Evolutionary conservation across 805 yeast species (phyloP), one percentile per base, ranked within the genome.

Genomic region (Metschnikowia drakensbergensis): DNA sequence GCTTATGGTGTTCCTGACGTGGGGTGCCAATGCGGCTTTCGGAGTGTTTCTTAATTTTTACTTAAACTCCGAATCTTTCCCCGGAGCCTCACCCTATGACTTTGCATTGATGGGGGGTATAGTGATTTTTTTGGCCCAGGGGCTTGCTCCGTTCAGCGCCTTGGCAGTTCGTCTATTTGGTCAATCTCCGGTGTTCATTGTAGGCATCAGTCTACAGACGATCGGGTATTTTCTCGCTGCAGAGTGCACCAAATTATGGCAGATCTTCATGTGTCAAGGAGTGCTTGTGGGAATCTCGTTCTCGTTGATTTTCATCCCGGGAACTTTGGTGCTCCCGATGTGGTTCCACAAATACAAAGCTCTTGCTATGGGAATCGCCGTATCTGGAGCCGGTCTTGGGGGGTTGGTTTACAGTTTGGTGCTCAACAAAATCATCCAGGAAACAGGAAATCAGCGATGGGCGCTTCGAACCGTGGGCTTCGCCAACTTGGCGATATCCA

Each of bases 71-170:
- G 53, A 50, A 28, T 17, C 72, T 0, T 84, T 81, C 52, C 69
- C 71, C 0, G 86, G 83, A 1, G 83, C 86, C 0, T 61, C 76
- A 0, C 75, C 75, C 45, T 65, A 79, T 48, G 86, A 82, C 49
- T 86, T 75, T 63, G 87, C 88, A 10, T 67, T 80, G 37, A 75
- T 86, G 54, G 88, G 90, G 0, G 91, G 92, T 3, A 58, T 85
- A 5, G 77, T 84, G 0, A 80, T 84, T 41, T 74, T 67, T 49
- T 63, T 84, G 51, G 86, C 88, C 26, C 86, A 85, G 62, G 65
- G 76, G 53, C 53, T 68, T 31, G 69, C 88, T 37, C 94, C 95
- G 3, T 50, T 83, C 26, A 50, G 48, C 17, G 53, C 54, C 1
- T 34, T 55, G 27, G 47, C 75, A 1, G 74, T 75, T 54, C 72